Conservation (phyloP, 2,329 filamentous ascomycete genomes). For the Aureobasidium namibiae region DNA sequence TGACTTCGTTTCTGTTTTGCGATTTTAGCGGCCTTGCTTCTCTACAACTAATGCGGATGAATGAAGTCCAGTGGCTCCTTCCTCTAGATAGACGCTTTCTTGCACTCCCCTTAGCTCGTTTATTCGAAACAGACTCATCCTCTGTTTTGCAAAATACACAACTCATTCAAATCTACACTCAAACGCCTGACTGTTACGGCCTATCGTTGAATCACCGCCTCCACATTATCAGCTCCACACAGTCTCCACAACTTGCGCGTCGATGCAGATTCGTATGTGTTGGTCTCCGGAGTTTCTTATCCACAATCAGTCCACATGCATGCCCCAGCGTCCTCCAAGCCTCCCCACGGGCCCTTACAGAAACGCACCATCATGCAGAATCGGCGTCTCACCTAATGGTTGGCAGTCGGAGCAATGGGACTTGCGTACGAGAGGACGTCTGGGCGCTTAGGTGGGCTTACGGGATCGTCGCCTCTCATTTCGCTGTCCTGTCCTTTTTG, state of each 20-base stretch:
- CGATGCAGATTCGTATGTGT: background rate
- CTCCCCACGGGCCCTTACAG: slow-evolving; percentile 3
- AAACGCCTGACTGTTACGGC: background rate
- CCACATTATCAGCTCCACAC: background rate
- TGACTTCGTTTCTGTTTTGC: slow-evolving; percentile 11
- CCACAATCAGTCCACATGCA: slow-evolving; percentile 9
- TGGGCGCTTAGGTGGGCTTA: slow-evolving; percentile 7
- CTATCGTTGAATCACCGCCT: background rate
- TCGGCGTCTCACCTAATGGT: background rate
- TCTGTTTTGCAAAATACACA: slow-evolving; percentile 2
- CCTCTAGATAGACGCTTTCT: slow-evolving; percentile 12
- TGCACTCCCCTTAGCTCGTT: background rate
- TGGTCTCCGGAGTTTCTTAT: slow-evolving; percentile 6
- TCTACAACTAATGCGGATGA: slow-evolving; percentile 7
- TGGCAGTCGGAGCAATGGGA: background rate
- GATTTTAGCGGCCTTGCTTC: background rate
- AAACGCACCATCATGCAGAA: background rate
- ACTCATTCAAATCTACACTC: background rate
- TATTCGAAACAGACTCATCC: slow-evolving; percentile 2
- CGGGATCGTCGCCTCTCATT: slow-evolving; percentile 5
- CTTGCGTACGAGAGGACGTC: background rate
- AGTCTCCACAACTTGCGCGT: background rate
- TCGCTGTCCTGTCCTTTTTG: background rate
- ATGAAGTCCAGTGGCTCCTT: background rate
- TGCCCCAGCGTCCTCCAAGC: slow-evolving; percentile 1